These are phyloP conservation scores for Mycena chlorophos DNA, from an alignment of 768 basidiomycete genomes.

Conservation along the genomic window DNA sequence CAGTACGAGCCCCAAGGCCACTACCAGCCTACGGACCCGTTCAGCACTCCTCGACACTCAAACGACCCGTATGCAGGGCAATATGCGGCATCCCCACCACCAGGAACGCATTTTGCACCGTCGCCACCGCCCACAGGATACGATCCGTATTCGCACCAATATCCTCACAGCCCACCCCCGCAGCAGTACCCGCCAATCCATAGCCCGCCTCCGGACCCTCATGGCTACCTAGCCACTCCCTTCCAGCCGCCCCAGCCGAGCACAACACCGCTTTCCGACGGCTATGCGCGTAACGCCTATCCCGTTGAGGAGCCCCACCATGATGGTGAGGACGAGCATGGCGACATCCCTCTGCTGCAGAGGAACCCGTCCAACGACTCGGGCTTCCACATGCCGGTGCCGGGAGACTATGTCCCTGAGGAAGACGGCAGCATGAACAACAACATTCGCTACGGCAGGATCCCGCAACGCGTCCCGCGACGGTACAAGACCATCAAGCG, in stretches of 20 bases:
- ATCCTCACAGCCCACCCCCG: conserved; percentile 25
- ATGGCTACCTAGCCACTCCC: conserved; percentile 26
- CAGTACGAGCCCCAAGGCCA: conserved; percentile 45
- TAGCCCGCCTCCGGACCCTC: conserved; percentile 28
- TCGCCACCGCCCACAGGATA: conserved; percentile 3
- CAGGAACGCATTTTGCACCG: conserved; percentile 12
- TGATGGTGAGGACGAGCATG: conserved; percentile 50
- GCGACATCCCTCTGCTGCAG: conserved; percentile 66
- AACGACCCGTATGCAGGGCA: conserved; percentile 29
- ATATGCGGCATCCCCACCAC: conserved; percentile 30
- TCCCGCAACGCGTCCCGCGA: conserved; percentile 87
- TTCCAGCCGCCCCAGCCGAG: conserved; percentile 28
- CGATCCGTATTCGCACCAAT: conserved; percentile 41
- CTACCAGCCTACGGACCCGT: conserved; percentile 22
- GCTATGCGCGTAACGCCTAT: conserved; percentile 31
- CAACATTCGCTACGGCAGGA: conserved; percentile 84
- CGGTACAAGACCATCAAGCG: conserved; percentile 93
- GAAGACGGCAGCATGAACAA: conserved; percentile 35
- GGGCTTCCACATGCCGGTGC: conserved; percentile 37
- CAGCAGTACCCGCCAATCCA: conserved; percentile 30
- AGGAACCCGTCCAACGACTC: conserved; percentile 40
- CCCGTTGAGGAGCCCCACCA: conserved; percentile 42
- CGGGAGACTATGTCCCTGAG: conserved; percentile 42
- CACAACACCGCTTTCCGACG: conserved; percentile 23
- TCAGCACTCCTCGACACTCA: conserved; percentile 27